Base-by-base conservation (phyloP, 176 grass and related monocot genomes). In the Triticum timopheevii region DNA sequence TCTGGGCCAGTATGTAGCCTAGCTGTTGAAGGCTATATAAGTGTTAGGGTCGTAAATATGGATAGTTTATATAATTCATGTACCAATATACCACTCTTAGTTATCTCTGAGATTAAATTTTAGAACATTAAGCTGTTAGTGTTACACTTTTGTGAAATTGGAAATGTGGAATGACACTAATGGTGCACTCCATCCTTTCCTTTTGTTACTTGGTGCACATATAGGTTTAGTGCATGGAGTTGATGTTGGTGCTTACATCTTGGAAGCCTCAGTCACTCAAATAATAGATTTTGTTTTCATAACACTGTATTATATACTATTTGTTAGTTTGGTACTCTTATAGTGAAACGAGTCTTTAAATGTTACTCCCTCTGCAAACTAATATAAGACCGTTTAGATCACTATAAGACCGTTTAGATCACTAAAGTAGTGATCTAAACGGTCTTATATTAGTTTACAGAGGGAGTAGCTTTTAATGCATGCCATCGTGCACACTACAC, bases 81-180 rank as follows among this genome's bases (percentile, higher is more conserved):
- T 69, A 24, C 65, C 64, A 69, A 69, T 82, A 47, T 47, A 42
- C 30, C n/a, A 17, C 38, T 20, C 2, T 8, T 69, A 69, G 23
- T 25, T 82, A 56, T 34, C 36, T 4, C 69, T 0, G 8, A 84
- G 33, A 27, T 59, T 61, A 79, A 79, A 8, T 2, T 78, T 61
- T 72, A 79, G 23, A 79, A 80, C 38, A 47, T 64, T 73, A 65
- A 65, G 11, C 20, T 50, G 9, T 25, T 73, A 45, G 28, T 8
- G 17, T 73, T 84, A 65, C 50, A 16, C 71, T 47, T 61, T 73
- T 36, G 39, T 15, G 65, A 4, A 84, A 84, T 8, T 73, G 70
- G 2, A 84, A 71, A 84, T 79, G n/a, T 73, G 70, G 9, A 84
- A 71, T 69, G 28, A 12, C 12, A 31, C 36, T 88, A 78, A 15